These are phyloP conservation scores for Spongospora subterranea DNA, from an alignment of 208 protist species.

Conservation along the genomic window DNA sequence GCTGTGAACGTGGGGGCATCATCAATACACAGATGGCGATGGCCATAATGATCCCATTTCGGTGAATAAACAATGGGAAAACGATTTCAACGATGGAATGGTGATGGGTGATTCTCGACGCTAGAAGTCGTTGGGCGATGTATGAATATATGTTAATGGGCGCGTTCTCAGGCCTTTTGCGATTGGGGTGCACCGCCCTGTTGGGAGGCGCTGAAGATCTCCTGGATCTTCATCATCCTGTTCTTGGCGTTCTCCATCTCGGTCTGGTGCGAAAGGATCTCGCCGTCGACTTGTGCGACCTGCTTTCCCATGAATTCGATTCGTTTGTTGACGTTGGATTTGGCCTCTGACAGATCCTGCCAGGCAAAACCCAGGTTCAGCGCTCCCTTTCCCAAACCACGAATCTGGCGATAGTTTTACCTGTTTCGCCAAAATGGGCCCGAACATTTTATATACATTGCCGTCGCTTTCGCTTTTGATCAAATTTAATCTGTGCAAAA, in stretches of 20 bases:
- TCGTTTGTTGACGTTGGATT: not conserved
- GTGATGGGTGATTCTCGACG: too few species aligned
- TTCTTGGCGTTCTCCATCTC: constrained; percentile 13
- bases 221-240: constrained; percentile 24
- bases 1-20: too few species aligned
- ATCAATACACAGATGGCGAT: too few species aligned
- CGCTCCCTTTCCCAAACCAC: not conserved
- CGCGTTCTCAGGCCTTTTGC: too few species aligned
- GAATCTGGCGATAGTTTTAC: not conserved
- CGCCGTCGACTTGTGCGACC: not conserved
- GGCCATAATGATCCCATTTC: too few species aligned
- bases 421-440: constrained; percentile 30
- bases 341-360: constrained; percentile 29
- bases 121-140: too few species aligned
- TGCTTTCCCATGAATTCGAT: constrained; percentile 15
- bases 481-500: not conserved
- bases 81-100: too few species aligned
- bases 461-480: not conserved
- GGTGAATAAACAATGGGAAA: too few species aligned
- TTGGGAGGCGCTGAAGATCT: not conserved
- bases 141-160: too few species aligned
- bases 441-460: constrained; percentile 35
- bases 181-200: too few species aligned
- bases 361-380: not conserved
- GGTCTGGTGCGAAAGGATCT: not conserved